Conservation (phyloP, 2,329 filamentous ascomycete genomes). For the Fusarium lyarnte region DNA sequence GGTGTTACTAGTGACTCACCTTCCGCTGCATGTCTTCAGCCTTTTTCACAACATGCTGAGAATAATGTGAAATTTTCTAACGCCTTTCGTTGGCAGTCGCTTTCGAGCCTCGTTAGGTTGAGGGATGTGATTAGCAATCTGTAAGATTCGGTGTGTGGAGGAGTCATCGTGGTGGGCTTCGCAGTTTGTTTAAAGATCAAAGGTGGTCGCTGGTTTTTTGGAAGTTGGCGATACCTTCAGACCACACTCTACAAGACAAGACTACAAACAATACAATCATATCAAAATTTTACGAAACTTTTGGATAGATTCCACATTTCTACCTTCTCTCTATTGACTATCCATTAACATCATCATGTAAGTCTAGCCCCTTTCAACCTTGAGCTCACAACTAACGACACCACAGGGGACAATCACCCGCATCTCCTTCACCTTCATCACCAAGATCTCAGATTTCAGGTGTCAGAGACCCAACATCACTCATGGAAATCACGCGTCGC, state of each 20-base stretch:
- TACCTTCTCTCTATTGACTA: not conserved
- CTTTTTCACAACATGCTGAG: not conserved
- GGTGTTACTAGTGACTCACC: conserved; percentile 31
- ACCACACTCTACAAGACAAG: not conserved
- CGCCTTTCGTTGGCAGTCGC: not conserved
- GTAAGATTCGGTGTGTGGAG: not conserved
- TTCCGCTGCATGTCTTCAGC: not conserved
- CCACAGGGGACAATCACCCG: conserved; percentile 29
- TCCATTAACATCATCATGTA: conserved; percentile 24
- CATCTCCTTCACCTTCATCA: not conserved
- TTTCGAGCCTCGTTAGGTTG: conserved; percentile 5
- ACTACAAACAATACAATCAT: not conserved
- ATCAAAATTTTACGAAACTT: not conserved
- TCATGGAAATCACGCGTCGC: conserved; percentile 40
- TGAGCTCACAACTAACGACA: conserved; percentile 4
- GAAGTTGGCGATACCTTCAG: not conserved
- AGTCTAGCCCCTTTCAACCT: not conserved
- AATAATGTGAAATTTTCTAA: not conserved
- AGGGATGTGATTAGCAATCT: conserved; percentile 14
- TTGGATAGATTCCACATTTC: not conserved
- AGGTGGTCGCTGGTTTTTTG: not conserved
- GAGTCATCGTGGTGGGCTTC: conserved; percentile 11
- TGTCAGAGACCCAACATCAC: not conserved
- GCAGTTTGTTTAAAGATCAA: conserved; percentile 27
- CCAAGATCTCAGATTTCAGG: not conserved